A percentile compares a stretch with the other conserved stretches of the same genome.
Conservation (phyloP, 1,284 basidiomycete genomes). For the Irpex sp. region DNA sequence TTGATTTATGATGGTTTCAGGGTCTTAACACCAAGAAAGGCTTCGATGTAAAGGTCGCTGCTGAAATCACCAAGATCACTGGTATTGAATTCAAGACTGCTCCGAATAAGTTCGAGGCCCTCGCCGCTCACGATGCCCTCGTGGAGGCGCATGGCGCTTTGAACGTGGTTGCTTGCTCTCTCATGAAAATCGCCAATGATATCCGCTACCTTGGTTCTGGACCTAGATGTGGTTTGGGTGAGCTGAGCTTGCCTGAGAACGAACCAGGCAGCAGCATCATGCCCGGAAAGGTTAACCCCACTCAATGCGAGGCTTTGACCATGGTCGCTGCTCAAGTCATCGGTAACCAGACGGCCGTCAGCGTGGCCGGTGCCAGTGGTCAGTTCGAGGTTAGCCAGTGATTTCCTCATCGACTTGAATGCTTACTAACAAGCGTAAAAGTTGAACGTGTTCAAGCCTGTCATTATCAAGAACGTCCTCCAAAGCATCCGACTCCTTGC, state of each 20-base stretch:
- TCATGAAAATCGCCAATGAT: slow-evolving; percentile 99
- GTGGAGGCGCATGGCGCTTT: slow-evolving; percentile 97
- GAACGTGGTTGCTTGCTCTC: slow-evolving; percentile 90
- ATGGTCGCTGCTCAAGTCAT: slow-evolving; percentile 99
- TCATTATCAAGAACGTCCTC: slow-evolving; percentile 96
- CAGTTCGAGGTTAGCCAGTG: slow-evolving; percentile 81
- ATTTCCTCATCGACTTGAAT: slow-evolving; percentile 1
- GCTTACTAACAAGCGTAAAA: slow-evolving; percentile 25
- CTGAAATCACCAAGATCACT: slow-evolving; percentile 90
- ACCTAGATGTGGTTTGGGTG: slow-evolving; percentile 95
- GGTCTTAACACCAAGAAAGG: slow-evolving; percentile 97
- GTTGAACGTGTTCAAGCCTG: slow-evolving; percentile 99
- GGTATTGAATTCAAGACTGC: slow-evolving; percentile 93
- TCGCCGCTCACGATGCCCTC: slow-evolving; percentile 95
- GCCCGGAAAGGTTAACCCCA: slow-evolving; percentile 99
- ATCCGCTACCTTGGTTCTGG: slow-evolving; percentile 98
- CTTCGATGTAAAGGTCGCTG: slow-evolving; percentile 93
- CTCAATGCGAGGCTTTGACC: slow-evolving; percentile 97
- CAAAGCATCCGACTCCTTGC: slow-evolving; percentile 93
- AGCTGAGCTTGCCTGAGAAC: slow-evolving; percentile 94
- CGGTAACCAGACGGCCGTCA: slow-evolving; percentile 95
- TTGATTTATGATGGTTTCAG: slow-evolving; percentile 35
- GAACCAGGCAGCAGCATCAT: slow-evolving; percentile 99
- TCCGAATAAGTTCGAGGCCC: slow-evolving; percentile 99
- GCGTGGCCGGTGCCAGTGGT: slow-evolving; percentile 90